Evolutionary conservation across 208 protist species (phyloP).

Genomic region (Leishmania guyanensis): DNA sequence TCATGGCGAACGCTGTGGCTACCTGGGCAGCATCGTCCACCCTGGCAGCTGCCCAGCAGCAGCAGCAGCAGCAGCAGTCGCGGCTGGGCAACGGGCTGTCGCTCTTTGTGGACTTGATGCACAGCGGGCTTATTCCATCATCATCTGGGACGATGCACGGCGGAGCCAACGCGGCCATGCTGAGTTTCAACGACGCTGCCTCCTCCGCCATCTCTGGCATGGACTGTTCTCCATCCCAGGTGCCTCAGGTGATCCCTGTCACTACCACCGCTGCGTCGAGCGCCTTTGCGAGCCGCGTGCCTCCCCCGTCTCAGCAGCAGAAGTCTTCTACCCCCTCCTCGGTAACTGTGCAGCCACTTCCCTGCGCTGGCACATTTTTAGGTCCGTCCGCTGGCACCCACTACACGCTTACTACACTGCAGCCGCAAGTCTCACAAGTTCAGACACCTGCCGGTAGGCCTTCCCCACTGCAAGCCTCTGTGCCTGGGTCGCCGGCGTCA

Average conservation of each 20-base stretch:
- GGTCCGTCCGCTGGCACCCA: not conserved
- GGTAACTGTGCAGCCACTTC: not conserved
- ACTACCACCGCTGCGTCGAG: not conserved
- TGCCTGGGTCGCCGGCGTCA: constrained; percentile 9
- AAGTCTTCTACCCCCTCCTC: constrained; percentile 1
- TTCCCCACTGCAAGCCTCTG: constrained; percentile 1
- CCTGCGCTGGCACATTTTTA: not conserved
- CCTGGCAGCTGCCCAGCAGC: not conserved
- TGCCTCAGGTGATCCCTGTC: not conserved
- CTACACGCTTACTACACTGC: constrained; percentile 2
- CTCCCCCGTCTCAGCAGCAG: not conserved
- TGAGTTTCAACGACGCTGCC: constrained; percentile 1
- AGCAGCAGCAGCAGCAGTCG: constrained; percentile 1
- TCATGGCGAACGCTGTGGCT: constrained; percentile 22
- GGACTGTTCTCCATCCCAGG: not conserved
- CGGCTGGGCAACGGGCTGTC: not conserved
- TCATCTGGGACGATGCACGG: constrained; percentile 1
- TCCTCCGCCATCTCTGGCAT: not conserved
- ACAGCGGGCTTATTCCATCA: not conserved
- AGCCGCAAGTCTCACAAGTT: not conserved
- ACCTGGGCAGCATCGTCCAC: constrained; percentile 3
- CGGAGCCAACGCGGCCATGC: not conserved
- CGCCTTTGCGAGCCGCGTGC: not conserved
- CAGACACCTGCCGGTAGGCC: constrained; percentile 5
- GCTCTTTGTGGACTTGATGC: not conserved